Evolutionary conservation across 2,329 filamentous ascomycete species (phyloP), one percentile per base, ranked within the genome.

Genomic region (Pestalotiopsis sp.): DNA sequence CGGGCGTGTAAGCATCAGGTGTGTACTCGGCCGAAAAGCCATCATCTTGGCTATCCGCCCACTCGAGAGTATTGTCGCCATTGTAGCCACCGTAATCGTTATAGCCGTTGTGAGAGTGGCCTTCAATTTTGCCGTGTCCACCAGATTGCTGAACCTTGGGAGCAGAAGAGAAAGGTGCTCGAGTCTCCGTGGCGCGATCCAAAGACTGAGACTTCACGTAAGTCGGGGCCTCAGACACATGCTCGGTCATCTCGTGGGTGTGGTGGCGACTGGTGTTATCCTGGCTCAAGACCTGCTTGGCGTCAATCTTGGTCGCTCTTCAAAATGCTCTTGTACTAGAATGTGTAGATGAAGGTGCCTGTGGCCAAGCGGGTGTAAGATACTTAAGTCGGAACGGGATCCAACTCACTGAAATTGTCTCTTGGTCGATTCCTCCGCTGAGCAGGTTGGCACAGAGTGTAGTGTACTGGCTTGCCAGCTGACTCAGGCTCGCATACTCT

Each of bases 401-500:
- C 11, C 25, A 56, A 77, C 82, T 70, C 80, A 86, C 85, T 71
- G 77, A 79, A 70, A 89, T 80, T 20, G 83, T 83, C 20, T 81
- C 79, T 66, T 85, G 79, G 1, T 78, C 78, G 52, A 89, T 81
- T 4, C 87, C 87, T 31, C 84, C 85, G 69, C 77, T 77, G 62
- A 84, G 76, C 36, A 90, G 82, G 67, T 85, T 88, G n/a, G 79
- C 81, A 64, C 80, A 78, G 56, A 88, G 76, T 67, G 83, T 83
- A n/a, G 75, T 81, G 75, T 89, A 91, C 77, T 90, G 84, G 69
- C 81, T 82, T 64, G 84, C 81, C 67, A 74, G 71, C 68, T 84
- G 78, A 72, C 90, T 83, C 70, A 94, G 82, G 63, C 78, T 78
- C 64, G 90, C 85, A 79, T 94, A 89, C 75, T 94, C 90, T 64